Percentiles rank a stretch among this genome's conserved stretches.
These are phyloP conservation scores for Platanthera zijinensis DNA, from an alignment of 106 monocot species.

Conservation along the genomic window DNA sequence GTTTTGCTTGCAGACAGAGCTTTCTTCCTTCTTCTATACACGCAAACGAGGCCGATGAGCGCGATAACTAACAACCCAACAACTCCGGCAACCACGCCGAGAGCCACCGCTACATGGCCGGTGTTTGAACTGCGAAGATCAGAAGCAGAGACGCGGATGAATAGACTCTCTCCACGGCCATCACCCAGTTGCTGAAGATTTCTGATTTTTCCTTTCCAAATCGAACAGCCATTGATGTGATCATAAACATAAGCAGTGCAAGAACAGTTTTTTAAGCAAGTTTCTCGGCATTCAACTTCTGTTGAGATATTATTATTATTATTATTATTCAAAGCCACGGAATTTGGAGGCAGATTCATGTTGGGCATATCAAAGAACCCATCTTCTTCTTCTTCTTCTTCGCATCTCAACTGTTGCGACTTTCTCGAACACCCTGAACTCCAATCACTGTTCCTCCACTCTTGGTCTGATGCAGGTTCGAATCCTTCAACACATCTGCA, in stretches of 20 bases:
- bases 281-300: slow-evolving; percentile 10
- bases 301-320: neutral
- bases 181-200: slow-evolving; percentile 20
- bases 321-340: neutral
- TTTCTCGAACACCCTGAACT: slow-evolving; percentile 25
- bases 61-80: neutral
- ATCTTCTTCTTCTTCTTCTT: slow-evolving; percentile 11
- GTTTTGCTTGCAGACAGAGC: neutral
- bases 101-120: neutral
- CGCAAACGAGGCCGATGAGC: neutral
- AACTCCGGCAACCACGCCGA: slow-evolving; percentile 8
- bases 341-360: slow-evolving; percentile 18
- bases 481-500: slow-evolving; percentile 16
- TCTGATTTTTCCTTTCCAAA: slow-evolving; percentile 21
- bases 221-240: slow-evolving; percentile 10
- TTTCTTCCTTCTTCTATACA: slow-evolving; percentile 9
- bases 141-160: slow-evolving; percentile 26
- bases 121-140: slow-evolving; percentile 13
- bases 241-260: slow-evolving; percentile 27
- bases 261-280: slow-evolving; percentile 31
- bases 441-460: slow-evolving; percentile 24
- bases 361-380: slow-evolving; percentile 18
- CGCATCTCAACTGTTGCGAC: slow-evolving; percentile 13
- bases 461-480: slow-evolving; percentile 7
- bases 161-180: slow-evolving; percentile 16